Base-by-base conservation (phyloP, 495 filamentous ascomycete genomes). In the Sordaria brevicollis region DNA sequence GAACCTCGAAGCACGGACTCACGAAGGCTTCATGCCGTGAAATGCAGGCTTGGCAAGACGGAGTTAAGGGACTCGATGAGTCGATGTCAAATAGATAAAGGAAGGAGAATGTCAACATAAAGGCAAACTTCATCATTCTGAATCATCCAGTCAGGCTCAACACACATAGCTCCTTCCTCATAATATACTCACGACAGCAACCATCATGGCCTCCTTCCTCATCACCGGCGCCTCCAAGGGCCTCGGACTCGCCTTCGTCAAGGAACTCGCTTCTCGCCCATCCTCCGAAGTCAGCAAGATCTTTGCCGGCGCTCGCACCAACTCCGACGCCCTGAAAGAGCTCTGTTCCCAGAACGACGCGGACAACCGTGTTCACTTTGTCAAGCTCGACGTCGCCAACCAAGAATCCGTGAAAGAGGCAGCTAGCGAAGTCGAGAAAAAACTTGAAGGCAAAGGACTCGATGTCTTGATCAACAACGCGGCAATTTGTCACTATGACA, bases 211-310 rank as follows among this genome's bases (percentile, higher is more conserved):
- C 9, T 49, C 41, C 41, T 49, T 49, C 19, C 77, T 84, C 65
- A 77, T 84, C 72, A 84, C 82, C 41, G 81, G 82, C 65, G 76
- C 75, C 35, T 76, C 79, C 0, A 70, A 80, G 9, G 82, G 82
- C 31, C 67, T 84, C 4, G 83, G 83, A 21, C 76, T 83, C 2
- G 79, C 74, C n/a, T 65, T 84, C 7, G 75, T 72, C 37, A 69
- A 73, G 2, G 72, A 79, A 19, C 78, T 85, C 9, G 68, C 75
- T 13, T 19, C 72, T 25, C 72, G 76, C 17, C 77, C 78, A 2
- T 19, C 70, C 17, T 76, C 80, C 0, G 65, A 79, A 70, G 76
- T 78, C 19, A 49, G 41, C 41, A 49, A 49, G 19, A 49, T 49
- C 41, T 49, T 49, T 13, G 41, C 41, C 19, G 41, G 41, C 41